Base-by-base conservation (phyloP, 2,329 filamentous ascomycete species). In the Parastagonospora nodorum region DNA sequence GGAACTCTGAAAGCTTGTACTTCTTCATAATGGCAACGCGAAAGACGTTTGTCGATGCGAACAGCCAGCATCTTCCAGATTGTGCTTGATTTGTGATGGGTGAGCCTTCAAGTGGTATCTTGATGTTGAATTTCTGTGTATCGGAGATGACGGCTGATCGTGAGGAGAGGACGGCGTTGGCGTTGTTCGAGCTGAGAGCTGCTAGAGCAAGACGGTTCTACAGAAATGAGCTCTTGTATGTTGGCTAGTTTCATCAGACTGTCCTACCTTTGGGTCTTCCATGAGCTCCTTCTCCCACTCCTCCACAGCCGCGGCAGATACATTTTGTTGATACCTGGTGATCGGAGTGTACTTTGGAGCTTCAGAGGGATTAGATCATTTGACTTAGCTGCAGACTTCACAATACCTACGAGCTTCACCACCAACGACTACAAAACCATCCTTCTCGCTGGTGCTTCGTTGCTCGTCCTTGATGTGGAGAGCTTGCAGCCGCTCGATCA, bases 1-100 rank as follows among this genome's bases (percentile, higher is more conserved):
- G 89, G 65, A 96, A 95, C 45, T 83, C 80, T 40, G 86, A 83
- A 15, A 96, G 82, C 57, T 86, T 84, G 74, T 95, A 89, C 64
- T 87, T 87, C 74, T 89, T 88, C 88, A 94, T 93, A 40, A 96
- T 80, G 1, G 90, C 88, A n/a, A 96, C 83, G 27, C 92, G 88
- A 76, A 96, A 94, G 48, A 95, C 87, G 63, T 96, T 96, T n/a
- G 90, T 94, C 4, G 89, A 85, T 1, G 92, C 92, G 63, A 96
- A 96, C 56, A 96, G 84, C 92, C 92, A 96, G 79, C 92, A 96
- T 57, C 92, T 82, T 7, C 91, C 92, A 2, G 88, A 92, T 7
- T 84, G 84, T 30, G 87, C 82, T 76, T 96, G 91, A 72, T 95
- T 92, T 0, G 92, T 95, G 55, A 96, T 87, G 0, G 92, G 92